Conservation (phyloP, 2,329 filamentous ascomycete species). For the Alternaria rosae region DNA sequence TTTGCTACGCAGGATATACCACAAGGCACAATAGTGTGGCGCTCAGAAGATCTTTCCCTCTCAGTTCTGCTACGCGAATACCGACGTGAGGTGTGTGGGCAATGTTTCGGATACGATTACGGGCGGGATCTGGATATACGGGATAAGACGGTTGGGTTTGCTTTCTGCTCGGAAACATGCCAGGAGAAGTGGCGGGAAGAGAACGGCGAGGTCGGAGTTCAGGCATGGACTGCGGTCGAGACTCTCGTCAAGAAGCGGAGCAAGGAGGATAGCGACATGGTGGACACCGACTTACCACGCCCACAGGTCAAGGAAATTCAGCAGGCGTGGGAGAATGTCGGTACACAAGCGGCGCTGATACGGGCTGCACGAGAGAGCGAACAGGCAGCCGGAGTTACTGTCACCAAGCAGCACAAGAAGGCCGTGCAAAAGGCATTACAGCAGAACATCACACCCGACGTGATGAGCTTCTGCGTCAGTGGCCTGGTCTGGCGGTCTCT, state of each 20-base stretch:
- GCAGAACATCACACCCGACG: slow-evolving; percentile 44
- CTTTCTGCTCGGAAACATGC: slow-evolving; percentile 53
- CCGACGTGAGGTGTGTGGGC: slow-evolving; percentile 57
- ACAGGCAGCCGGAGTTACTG: slow-evolving; percentile 9
- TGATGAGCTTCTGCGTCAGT: slow-evolving; percentile 54
- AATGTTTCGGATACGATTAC: slow-evolving; percentile 56
- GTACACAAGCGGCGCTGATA: slow-evolving; percentile 37
- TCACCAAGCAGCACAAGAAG: slow-evolving; percentile 44
- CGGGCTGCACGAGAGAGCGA: slow-evolving; percentile 29
- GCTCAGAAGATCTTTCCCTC: slow-evolving; percentile 48
- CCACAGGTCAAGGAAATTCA: slow-evolving; percentile 39
- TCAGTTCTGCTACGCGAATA: slow-evolving; percentile 56
- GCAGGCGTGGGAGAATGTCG: slow-evolving; percentile 36
- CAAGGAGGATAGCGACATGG: slow-evolving; percentile 47
- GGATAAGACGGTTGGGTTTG: slow-evolving; percentile 50
- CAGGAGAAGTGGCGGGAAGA: slow-evolving; percentile 45
- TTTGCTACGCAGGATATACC: slow-evolving; percentile 50
- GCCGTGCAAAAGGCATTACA: slow-evolving; percentile 42
- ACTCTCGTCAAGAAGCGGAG: slow-evolving; percentile 38
- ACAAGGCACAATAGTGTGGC: slow-evolving; percentile 46
- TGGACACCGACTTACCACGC: slow-evolving; percentile 37
- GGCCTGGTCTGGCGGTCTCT: slow-evolving; percentile 47
- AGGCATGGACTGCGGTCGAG: slow-evolving; percentile 47
- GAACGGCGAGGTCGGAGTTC: slow-evolving; percentile 36
- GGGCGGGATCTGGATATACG: slow-evolving; percentile 52